Evolutionary conservation across 371 early-diverging fungal genomes (phyloP).

Genomic region (Mucor mucedo): DNA sequence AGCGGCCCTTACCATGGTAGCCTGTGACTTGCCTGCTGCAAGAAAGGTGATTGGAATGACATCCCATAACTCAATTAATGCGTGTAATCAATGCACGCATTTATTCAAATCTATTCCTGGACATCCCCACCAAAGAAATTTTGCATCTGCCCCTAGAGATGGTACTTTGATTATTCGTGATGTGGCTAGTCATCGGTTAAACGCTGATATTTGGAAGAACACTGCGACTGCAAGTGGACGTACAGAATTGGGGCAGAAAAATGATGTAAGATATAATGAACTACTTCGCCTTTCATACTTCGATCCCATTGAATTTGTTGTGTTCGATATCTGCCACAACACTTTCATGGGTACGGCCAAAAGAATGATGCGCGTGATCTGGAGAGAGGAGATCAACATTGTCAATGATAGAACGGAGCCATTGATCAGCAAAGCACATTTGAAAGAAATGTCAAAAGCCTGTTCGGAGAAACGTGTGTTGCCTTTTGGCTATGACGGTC

Average conservation of each 20-base stretch:
- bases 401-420: background rate
- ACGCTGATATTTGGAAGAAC: background rate
- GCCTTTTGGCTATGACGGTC: background rate
- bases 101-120: background rate
- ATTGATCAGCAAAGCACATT: background rate
- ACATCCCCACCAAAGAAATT: background rate
- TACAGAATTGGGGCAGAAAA: background rate
- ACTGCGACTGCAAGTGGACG: background rate
- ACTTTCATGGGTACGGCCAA: conserved; percentile 11
- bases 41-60: conserved; percentile 17
- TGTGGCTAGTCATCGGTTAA: background rate
- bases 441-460: background rate
- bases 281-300: conserved; percentile 19
- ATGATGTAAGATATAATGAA: conserved; percentile 18
- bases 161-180: background rate
- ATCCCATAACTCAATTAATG: background rate
- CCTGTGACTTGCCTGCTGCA: conserved; percentile 19
- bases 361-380: background rate
- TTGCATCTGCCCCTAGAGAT: background rate
- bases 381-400: background rate
- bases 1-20: conserved; percentile 16
- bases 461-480: background rate
- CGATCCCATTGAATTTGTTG: conserved; percentile 13
- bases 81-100: conserved; percentile 13
- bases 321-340: conserved; percentile 25